Conservation (phyloP, 75 land plant genomes). For the Cunninghamia lanceolata region DNA sequence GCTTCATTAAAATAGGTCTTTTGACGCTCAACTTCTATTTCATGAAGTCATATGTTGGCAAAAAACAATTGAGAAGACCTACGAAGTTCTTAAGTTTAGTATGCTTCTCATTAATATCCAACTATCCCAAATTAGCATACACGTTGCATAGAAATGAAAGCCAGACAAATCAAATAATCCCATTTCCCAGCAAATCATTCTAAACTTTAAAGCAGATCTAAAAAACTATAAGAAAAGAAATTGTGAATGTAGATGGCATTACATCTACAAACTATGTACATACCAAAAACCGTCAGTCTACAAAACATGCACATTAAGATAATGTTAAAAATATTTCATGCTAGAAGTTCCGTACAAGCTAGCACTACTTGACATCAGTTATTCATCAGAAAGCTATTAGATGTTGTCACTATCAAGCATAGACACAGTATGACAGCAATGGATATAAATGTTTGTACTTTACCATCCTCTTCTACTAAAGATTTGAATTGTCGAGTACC, state of each 20-base stretch:
- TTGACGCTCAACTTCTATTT: not conserved
- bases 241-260: not conserved
- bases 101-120: not conserved
- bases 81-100: not conserved
- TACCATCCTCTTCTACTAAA: constrained; percentile 86
- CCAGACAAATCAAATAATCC: not conserved
- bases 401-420: not conserved
- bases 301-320: not conserved
- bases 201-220: not conserved
- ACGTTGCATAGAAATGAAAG: not conserved
- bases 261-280: not conserved
- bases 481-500: constrained; percentile 78
- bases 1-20: not conserved
- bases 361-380: not conserved
- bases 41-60: not conserved
- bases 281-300: not conserved
- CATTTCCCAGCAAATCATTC: not conserved
- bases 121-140: not conserved
- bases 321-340: not conserved
- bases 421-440: not conserved
- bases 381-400: not conserved
- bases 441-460: not conserved
- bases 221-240: not conserved
- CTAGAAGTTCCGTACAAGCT: not conserved
- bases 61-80: not conserved